These are phyloP conservation scores for Suillus clintonianus DNA, from an alignment of 768 basidiomycete species.

Conservation along the genomic window DNA sequence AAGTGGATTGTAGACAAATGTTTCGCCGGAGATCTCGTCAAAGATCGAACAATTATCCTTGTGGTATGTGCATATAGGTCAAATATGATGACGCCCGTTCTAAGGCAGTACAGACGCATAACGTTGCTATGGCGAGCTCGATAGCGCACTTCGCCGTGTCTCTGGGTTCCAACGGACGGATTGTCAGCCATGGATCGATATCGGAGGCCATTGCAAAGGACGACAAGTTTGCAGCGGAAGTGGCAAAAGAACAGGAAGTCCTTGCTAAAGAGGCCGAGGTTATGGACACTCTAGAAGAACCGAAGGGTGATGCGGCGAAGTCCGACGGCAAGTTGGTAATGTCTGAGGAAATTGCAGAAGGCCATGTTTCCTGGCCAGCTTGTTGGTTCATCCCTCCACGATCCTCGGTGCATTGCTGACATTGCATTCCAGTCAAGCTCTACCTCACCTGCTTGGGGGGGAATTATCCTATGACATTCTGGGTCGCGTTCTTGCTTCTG, in stretches of 20 bases:
- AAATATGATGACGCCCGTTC: background rate
- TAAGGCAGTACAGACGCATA: slow-evolving; percentile 29
- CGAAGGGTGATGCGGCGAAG: slow-evolving; percentile 8
- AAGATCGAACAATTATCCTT: slow-evolving; percentile 51
- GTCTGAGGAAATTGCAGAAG: slow-evolving; percentile 62
- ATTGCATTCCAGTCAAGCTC: slow-evolving; percentile 32
- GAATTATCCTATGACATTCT: slow-evolving; percentile 27
- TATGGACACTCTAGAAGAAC: slow-evolving; percentile 19
- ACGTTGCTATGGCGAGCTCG: slow-evolving; percentile 28
- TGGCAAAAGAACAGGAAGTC: slow-evolving; percentile 14
- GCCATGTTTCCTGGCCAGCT: slow-evolving; percentile 56
- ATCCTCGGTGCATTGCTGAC: slow-evolving; percentile 14
- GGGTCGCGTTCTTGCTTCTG: slow-evolving; percentile 26
- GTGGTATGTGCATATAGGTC: slow-evolving; percentile 38
- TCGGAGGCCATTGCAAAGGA: slow-evolving; percentile 48
- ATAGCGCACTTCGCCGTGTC: slow-evolving; percentile 48
- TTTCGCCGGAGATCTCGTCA: slow-evolving; percentile 46
- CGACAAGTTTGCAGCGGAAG: slow-evolving; percentile 27
- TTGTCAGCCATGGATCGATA: slow-evolving; percentile 51
- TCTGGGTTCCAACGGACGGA: slow-evolving; percentile 52
- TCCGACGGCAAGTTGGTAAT: slow-evolving; percentile 60
- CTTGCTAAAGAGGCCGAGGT: slow-evolving; percentile 17
- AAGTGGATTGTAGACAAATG: slow-evolving; percentile 52
- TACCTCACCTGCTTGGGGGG: slow-evolving; percentile 28
- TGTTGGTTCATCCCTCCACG: slow-evolving; percentile 24